Evolutionary conservation across 345 rosid genomes (phyloP).

Genomic region (Eucalyptus fibrosa): DNA sequence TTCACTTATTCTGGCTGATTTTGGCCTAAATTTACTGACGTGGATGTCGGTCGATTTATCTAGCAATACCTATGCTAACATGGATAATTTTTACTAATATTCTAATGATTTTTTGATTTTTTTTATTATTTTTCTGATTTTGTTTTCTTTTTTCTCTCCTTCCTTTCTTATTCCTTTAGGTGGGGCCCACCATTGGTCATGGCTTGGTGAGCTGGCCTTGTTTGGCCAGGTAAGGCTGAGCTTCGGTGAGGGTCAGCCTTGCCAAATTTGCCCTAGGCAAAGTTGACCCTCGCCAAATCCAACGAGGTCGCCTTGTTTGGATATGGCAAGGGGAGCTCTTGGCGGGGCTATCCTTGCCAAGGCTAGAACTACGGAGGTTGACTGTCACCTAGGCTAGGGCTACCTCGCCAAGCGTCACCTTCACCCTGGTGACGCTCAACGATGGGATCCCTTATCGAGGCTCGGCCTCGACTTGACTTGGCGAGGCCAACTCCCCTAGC

Average conservation of each 20-base stretch:
- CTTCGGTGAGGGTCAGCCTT: accelerated
- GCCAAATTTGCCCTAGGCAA: no score
- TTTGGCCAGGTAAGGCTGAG: no score
- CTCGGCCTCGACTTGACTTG: no score
- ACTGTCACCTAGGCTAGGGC: accelerated
- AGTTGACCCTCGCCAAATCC: no score
- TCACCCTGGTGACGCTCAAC: accelerated
- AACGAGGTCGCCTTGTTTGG: accelerated
- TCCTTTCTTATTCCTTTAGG: no score
- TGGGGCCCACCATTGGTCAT: accelerated
- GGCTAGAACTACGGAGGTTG: accelerated
- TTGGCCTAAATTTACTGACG: accelerated
- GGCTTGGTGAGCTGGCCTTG: no score
- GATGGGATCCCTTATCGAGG: accelerated
- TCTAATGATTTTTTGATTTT: no score
- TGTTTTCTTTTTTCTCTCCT: no score
- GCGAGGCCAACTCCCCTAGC: no score
- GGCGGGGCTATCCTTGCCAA: accelerated
- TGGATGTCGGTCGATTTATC: accelerated
- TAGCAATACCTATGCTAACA: accelerated
- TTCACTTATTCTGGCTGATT: no score
- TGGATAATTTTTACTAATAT: no score
- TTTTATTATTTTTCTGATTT: accelerated
- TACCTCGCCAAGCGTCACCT: accelerated
- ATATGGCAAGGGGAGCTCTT: no score